A percentile compares a stretch with the other conserved stretches of the same genome.
Conservation (phyloP, 2,329 filamentous ascomycete genomes). For the Rugonectria rugulosa region DNA sequence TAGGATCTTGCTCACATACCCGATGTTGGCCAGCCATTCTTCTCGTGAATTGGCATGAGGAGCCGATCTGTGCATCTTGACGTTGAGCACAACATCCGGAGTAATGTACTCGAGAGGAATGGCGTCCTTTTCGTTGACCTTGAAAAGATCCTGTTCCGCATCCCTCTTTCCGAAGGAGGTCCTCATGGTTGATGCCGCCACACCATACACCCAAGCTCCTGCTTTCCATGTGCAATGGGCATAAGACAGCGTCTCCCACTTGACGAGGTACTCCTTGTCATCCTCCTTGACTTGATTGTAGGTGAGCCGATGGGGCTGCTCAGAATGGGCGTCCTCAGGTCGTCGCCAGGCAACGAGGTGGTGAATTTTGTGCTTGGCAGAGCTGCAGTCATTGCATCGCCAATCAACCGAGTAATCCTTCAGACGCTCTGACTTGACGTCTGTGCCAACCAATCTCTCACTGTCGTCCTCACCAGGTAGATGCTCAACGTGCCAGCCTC, state of each 20-base stretch:
- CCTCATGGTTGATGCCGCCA: conserved; percentile 69
- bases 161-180: conserved; percentile 79
- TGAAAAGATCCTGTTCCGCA: conserved; percentile 62
- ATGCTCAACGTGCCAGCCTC: conserved; percentile 86
- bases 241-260: conserved; percentile 85
- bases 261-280: conserved; percentile 90
- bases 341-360: conserved; percentile 91
- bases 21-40: conserved; percentile 74
- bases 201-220: conserved; percentile 86
- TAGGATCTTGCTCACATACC: conserved; percentile 74
- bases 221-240: conserved; percentile 86
- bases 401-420: conserved; percentile 78
- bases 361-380: conserved; percentile 72
- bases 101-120: conserved; percentile 87
- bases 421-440: conserved; percentile 60
- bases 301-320: conserved; percentile 15
- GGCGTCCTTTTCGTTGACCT: conserved; percentile 77
- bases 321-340: conserved; percentile 38
- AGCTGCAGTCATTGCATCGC: conserved; percentile 80
- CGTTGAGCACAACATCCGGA: conserved; percentile 87
- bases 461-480: conserved; percentile 61
- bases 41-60: conserved; percentile 66
- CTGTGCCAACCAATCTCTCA: conserved; percentile 41
- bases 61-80: conserved; percentile 62
- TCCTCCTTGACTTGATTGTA: conserved; percentile 63